Base-by-base conservation (phyloP, 148 eudicot genomes). In the Cornus suecica region DNA sequence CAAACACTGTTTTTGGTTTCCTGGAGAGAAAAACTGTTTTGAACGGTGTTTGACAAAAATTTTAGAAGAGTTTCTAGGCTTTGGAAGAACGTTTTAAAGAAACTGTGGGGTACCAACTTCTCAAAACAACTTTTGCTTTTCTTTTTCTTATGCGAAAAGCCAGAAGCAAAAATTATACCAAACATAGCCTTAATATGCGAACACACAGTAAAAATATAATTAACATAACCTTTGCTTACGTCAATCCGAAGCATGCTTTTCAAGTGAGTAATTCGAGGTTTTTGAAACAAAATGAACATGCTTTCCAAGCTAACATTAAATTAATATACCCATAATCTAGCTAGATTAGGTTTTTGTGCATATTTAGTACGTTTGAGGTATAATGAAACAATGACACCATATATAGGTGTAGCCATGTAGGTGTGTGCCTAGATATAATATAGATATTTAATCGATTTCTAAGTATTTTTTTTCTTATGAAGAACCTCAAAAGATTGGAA, bases 241-340 rank as follows among this genome's bases (percentile, higher is more conserved):
- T 58, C 65, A 58, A 23, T 24, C 22, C 28, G 8, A 58, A 60
- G 66, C 66, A 32, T 72, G 61, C 52, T 58, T 72, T 72, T 42
- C 65, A 72, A 72, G 31, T 60, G 65, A 72, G 75, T 8, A 60
- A 60, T 48, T 72, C 75, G 75, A 72, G 70, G 70, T 18, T 5
- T 5, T 31, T 22, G n/a, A 14, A 73, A 73, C 10, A 61, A 73
- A 37, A 61, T 61, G 23, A 5, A 37, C 75, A 61, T 61, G 67
- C 75, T 65, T 61, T 52, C 41, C 45, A 23, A 58, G 23, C 25
- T 58, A n/a, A 18, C 0, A 7, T 58, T 20, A 58, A 58, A 18
- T 58, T 20, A 0, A 58, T 5, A 6, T 73, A 27, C 54, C 52
- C 67, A 32, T 32, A 24, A 58, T 58, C 25, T 18, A 58, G 62